Evolutionary conservation across 805 yeast species (phyloP).

Genomic region (Yamadazyma paraphyllophila): DNA sequence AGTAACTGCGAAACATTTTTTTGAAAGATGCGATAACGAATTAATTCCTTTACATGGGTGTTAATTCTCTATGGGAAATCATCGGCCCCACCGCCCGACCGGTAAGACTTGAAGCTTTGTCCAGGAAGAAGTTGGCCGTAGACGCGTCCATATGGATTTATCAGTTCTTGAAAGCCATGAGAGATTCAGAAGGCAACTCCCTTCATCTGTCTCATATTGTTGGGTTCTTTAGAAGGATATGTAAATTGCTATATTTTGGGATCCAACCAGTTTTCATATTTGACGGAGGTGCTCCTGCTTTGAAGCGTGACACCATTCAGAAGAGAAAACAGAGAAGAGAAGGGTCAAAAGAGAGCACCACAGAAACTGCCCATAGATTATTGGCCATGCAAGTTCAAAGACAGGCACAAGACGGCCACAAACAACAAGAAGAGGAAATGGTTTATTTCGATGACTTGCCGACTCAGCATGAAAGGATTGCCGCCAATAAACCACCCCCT

Average conservation of each 20-base stretch:
- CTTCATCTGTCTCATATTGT: slow-evolving; percentile 80
- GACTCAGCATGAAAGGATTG: slow-evolving; percentile 9
- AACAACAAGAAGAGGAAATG: slow-evolving; percentile 31
- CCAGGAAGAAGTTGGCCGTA: slow-evolving; percentile 79
- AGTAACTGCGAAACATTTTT: neutral
- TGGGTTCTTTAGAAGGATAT: slow-evolving; percentile 93
- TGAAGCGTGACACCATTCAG: slow-evolving; percentile 76
- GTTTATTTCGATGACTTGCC: slow-evolving; percentile 18
- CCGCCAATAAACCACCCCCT: neutral
- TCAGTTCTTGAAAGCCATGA: slow-evolving; percentile 91
- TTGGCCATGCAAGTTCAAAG: slow-evolving; percentile 70
- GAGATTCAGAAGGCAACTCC: slow-evolving; percentile 80
- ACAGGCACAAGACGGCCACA: slow-evolving; percentile 32
- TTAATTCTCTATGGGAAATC: slow-evolving; percentile 89
- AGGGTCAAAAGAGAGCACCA: slow-evolving; percentile 68
- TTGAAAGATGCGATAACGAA: neutral
- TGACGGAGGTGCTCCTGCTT: slow-evolving; percentile 90
- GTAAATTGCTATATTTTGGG: slow-evolving; percentile 85
- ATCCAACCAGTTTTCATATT: slow-evolving; percentile 87
- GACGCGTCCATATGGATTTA: slow-evolving; percentile 99
- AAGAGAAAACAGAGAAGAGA: slow-evolving; percentile 70
- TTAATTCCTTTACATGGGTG: slow-evolving; percentile 69
- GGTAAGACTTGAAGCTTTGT: slow-evolving; percentile 79
- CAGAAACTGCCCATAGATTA: slow-evolving; percentile 74
- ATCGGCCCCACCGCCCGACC: slow-evolving; percentile 89